Percentiles rank a stretch among this genome's conserved stretches.
Conservation (phyloP, 768 basidiomycete genomes). For the Trametes cinnabarina region DNA sequence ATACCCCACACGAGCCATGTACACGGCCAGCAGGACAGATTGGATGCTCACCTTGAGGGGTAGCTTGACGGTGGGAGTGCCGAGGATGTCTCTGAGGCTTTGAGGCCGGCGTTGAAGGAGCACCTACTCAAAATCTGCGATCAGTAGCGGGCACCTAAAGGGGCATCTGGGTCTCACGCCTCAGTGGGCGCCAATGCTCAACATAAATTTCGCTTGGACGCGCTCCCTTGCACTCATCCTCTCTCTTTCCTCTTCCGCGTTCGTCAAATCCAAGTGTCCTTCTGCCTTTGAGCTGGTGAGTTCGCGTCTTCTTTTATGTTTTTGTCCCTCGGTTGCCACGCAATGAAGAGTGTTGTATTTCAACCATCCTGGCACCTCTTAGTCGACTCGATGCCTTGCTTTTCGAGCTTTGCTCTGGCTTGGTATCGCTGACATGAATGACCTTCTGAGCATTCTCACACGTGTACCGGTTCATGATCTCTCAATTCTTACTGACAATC, state of each 20-base stretch:
- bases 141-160: not conserved
- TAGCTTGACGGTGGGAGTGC: constrained; percentile 17
- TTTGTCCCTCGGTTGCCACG: constrained; percentile 17
- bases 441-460: constrained; percentile 49
- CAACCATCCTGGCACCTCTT: constrained; percentile 87
- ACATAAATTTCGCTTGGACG: constrained; percentile 5
- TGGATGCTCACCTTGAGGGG: constrained; percentile 19
- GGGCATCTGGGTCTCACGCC: constrained; percentile 7
- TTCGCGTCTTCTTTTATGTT: constrained; percentile 18
- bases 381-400: constrained; percentile 64
- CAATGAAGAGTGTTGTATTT: constrained; percentile 81
- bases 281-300: constrained; percentile 16
- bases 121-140: constrained; percentile 7
- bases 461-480: no score
- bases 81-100: constrained; percentile 17
- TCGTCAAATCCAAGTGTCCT: not conserved
- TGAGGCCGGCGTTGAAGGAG: constrained; percentile 6
- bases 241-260: not conserved
- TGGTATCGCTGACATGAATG: constrained; percentile 79
- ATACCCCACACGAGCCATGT: not conserved
- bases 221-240: not conserved
- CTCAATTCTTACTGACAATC: no score
- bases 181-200: not conserved
- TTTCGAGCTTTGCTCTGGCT: constrained; percentile 31
- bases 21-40: not conserved